Percentiles rank a stretch among this genome's conserved stretches.
Conservation (phyloP, 2,329 filamentous ascomycete genomes). For the Fonsecaea pugnacius region DNA sequence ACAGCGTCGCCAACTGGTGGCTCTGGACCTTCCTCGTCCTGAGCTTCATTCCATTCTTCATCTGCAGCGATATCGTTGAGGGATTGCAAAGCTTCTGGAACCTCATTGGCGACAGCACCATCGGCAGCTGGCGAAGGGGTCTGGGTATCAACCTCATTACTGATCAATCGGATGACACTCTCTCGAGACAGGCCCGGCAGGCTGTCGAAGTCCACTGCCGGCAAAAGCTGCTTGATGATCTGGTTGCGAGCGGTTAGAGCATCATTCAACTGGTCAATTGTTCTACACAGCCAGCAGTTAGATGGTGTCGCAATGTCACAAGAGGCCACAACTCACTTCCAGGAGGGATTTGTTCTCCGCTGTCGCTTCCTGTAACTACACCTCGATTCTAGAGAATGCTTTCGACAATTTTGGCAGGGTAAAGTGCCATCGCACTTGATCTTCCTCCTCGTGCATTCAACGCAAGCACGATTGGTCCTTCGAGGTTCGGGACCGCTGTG, state of each 20-base stretch:
- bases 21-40: slow-evolving; percentile 9
- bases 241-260: slow-evolving; percentile 9
- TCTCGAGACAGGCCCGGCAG: slow-evolving; percentile 4
- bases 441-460: slow-evolving; percentile 20
- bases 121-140: not conserved
- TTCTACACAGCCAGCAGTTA: slow-evolving; percentile 5
- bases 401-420: slow-evolving; percentile 19
- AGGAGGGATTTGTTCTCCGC: slow-evolving; percentile 15
- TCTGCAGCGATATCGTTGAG: not conserved
- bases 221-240: slow-evolving; percentile 7
- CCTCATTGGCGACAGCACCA: not conserved
- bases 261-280: slow-evolving; percentile 10
- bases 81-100: not conserved
- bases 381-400: slow-evolving; percentile 6
- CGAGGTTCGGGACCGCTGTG: not conserved
- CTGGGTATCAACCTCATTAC: slow-evolving; percentile 3
- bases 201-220: slow-evolving; percentile 8
- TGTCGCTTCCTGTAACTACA: slow-evolving; percentile 15
- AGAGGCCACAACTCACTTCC: slow-evolving; percentile 7
- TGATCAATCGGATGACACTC: slow-evolving; percentile 8
- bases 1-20: slow-evolving; percentile 15
- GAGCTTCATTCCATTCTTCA: slow-evolving; percentile 16
- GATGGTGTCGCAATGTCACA: not conserved
- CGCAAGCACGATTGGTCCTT: slow-evolving; percentile 19
- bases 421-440: slow-evolving; percentile 15